Conservation (phyloP, 176 grass and related monocot genomes). For the Paspalum vaginatum region DNA sequence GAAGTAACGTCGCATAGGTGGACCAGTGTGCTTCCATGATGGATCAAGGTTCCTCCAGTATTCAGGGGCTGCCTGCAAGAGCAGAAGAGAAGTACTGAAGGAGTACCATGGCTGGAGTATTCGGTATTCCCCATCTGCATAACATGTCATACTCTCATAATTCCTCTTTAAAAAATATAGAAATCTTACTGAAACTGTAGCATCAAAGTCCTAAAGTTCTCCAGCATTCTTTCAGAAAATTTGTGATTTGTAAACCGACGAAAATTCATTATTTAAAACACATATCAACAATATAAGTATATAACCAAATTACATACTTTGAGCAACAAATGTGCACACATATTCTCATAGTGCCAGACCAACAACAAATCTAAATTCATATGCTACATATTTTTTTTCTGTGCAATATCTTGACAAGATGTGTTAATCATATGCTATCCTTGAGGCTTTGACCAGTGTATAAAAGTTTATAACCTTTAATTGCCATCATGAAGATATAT, state of each 20-base stretch:
- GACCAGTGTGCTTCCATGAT: constrained; percentile 76
- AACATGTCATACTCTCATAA: constrained; percentile 1
- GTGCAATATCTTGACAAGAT: background rate
- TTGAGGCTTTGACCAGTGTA: constrained; percentile 20
- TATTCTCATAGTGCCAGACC: background rate
- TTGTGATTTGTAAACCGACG: background rate
- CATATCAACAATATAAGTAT: constrained; percentile 28
- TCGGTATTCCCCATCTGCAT: background rate
- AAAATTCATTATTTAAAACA: background rate
- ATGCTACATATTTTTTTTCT: background rate
- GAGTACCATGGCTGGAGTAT: background rate
- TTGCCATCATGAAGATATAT: constrained; percentile 45
- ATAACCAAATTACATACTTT: constrained; percentile 11
- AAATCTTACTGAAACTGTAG: constrained; percentile 4
- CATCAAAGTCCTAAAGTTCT: background rate
- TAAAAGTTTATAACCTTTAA: constrained; percentile 43
- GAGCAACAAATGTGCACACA: constrained; percentile 9
- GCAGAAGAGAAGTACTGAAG: background rate
- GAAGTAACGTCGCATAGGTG: constrained; percentile 84
- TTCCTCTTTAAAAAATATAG: constrained; percentile 14
- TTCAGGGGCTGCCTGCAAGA: constrained; percentile 80
- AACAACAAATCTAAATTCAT: background rate
- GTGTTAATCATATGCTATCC: constrained; percentile 8
- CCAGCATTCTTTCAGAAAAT: background rate
- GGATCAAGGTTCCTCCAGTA: constrained; percentile 93